Conservation (phyloP, 1,284 basidiomycete genomes). For the Phellinidium pouzarii region DNA sequence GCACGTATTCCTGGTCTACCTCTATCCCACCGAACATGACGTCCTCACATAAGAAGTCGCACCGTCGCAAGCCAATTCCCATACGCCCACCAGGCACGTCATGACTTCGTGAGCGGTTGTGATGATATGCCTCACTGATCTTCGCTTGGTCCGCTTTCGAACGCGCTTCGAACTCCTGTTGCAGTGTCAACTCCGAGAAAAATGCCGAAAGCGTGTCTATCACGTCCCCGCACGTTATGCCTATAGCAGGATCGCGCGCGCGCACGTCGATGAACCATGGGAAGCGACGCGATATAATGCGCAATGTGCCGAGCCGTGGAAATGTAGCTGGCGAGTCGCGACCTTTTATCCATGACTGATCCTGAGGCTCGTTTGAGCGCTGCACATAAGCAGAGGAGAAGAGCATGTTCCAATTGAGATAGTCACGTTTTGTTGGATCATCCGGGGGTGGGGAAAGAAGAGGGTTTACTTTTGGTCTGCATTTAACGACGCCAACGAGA, state of each 20-base stretch:
- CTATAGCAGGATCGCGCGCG: conserved; percentile 43
- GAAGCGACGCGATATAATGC: conserved; percentile 43
- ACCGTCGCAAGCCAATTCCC: conserved; percentile 49
- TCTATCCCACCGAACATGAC: conserved; percentile 58
- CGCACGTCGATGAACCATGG: conserved; percentile 54
- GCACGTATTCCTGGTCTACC: conserved; percentile 37
- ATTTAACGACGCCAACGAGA: conserved; percentile 42
- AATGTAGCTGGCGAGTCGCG: conserved; percentile 68
- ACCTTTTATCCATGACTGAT: conserved; percentile 62
- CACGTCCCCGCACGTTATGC: conserved; percentile 69
- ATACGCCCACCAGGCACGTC: conserved; percentile 63
- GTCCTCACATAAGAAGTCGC: conserved; percentile 54
- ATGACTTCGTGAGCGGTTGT: conserved; percentile 56
- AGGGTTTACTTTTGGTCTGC: conserved; percentile 49
- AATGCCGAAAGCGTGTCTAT: conserved; percentile 49
- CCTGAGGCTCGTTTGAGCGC: conserved; percentile 48
- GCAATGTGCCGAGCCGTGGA: conserved; percentile 52
- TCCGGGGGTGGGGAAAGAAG: conserved; percentile 47
- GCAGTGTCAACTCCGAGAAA: conserved; percentile 44
- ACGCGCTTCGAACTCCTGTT: conserved; percentile 44
- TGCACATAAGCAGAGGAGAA: conserved; percentile 54
- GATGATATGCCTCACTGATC: conserved; percentile 46
- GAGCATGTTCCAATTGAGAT: conserved; percentile 70
- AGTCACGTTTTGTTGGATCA: conserved; percentile 36
- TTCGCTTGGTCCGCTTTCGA: conserved; percentile 29